phyloP scores from a whole-genome alignment of 345 rosid genomes.

The Cardiospermum halicacabum region DNA sequence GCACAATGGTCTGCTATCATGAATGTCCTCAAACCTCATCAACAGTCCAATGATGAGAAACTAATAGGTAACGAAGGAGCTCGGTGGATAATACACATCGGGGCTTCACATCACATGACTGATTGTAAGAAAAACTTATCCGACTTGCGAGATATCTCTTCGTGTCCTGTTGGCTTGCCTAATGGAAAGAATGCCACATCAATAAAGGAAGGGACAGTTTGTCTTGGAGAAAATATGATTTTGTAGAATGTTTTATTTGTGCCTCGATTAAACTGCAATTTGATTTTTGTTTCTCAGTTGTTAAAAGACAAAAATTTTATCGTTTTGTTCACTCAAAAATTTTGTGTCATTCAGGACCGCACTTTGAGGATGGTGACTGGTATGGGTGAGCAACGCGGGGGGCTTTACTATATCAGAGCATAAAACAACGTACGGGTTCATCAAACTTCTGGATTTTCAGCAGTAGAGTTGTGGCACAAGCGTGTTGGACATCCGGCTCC shows the following conservation, averaged over 20 bases:
- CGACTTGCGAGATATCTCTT: background rate
- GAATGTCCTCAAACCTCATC: no score
- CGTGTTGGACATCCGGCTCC: no score
- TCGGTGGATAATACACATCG: background rate
- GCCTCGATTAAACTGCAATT: background rate
- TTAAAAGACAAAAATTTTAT: background rate
- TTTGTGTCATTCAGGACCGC: no score
- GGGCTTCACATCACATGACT: slow-evolving; percentile 7
- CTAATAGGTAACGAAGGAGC: no score
- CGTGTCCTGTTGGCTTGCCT: background rate
- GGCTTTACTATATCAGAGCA: no score
- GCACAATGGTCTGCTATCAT: no score
- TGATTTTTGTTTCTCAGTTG: background rate
- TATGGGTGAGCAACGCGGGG: no score
- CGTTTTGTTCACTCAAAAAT: slow-evolving; percentile 1
- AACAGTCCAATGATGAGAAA: no score
- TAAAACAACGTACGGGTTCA: no score
- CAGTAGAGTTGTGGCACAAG: no score
- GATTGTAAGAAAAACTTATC: background rate
- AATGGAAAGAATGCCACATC: background rate
- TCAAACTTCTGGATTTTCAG: no score
- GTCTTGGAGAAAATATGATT: background rate
- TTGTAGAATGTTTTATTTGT: slow-evolving; percentile 6
- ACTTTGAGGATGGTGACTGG: no score
- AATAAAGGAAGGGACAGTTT: background rate